Percentiles rank a stretch among this genome's conserved stretches.
Evolutionary conservation across 2,329 filamentous ascomycete genomes (phyloP).

Genomic region (Pyrenophora tritici-repentis): DNA sequence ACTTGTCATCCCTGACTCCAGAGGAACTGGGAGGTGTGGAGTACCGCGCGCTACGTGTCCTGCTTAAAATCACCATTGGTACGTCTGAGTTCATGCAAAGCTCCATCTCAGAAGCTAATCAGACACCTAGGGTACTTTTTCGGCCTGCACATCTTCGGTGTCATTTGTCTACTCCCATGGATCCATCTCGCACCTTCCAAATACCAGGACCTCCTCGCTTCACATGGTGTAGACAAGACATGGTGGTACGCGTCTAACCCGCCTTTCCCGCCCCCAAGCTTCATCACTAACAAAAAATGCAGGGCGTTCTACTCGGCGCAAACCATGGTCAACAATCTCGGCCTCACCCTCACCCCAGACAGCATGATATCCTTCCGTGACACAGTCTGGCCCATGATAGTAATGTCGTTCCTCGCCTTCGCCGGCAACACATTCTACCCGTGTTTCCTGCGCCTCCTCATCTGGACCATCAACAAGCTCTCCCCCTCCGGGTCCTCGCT

Average conservation of each 20-base stretch:
- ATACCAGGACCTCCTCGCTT: constrained; percentile 53
- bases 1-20: constrained; percentile 50
- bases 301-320: constrained; percentile 85
- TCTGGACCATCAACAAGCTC: constrained; percentile 76
- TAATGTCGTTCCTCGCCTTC: constrained; percentile 84
- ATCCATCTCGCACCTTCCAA: constrained; percentile 58
- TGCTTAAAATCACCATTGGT: constrained; percentile 75
- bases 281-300: constrained; percentile 64
- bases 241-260: constrained; percentile 55
- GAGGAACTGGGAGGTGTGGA: constrained; percentile 97
- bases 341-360: constrained; percentile 87
- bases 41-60: constrained; percentile 85
- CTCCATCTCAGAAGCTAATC: constrained; percentile 27
- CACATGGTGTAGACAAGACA: constrained; percentile 49
- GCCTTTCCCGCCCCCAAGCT: constrained; percentile 49
- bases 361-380: constrained; percentile 89
- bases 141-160: constrained; percentile 77
- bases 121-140: constrained; percentile 63
- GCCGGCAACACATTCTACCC: constrained; percentile 96
- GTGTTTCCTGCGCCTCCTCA: constrained; percentile 91
- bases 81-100: constrained; percentile 56
- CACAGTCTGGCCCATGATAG: constrained; percentile 74
- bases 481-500: constrained; percentile 69
- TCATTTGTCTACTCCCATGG: constrained; percentile 78
- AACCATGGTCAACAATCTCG: constrained; percentile 90